A percentile compares a stretch with the other conserved stretches of the same genome.
These are phyloP conservation scores for Lichtheimia corymbifera DNA, from an alignment of 371 early-diverging fungal species.

Conservation along the genomic window DNA sequence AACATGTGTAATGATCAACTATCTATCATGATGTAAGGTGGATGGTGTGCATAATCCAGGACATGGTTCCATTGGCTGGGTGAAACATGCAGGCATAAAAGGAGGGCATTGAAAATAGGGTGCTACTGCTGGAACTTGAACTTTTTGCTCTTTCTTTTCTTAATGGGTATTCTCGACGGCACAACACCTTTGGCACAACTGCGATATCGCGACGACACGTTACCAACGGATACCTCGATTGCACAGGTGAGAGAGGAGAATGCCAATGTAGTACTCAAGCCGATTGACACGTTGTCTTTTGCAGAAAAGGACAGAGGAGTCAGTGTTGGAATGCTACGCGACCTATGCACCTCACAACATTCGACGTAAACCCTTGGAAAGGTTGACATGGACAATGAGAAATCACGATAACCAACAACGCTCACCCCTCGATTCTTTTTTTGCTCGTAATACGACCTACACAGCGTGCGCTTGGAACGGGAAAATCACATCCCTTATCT, in stretches of 20 bases:
- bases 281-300: background rate
- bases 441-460: background rate
- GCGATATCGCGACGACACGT: slow-evolving; percentile 45
- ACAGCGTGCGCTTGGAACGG: slow-evolving; percentile 50
- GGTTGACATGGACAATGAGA: slow-evolving; percentile 14
- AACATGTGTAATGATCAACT: no score
- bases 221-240: slow-evolving; percentile 55
- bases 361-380: slow-evolving; percentile 20
- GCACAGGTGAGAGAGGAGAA: slow-evolving; percentile 44
- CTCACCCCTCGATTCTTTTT: background rate
- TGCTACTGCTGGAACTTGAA: no score
- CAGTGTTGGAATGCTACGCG: slow-evolving; percentile 31
- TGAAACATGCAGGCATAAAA: no score
- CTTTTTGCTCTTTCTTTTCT: no score
- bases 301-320: slow-evolving; percentile 39
- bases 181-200: slow-evolving; percentile 21
- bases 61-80: no score
- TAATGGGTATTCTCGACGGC: slow-evolving; percentile 39
- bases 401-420: background rate
- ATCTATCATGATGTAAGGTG: no score
- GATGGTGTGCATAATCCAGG: no score
- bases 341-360: slow-evolving; percentile 37
- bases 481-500: slow-evolving; percentile 64
- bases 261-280: background rate
- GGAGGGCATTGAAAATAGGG: no score